phyloP scores from a whole-genome alignment of 106 monocot genomes.

The Acorus gramineus region DNA sequence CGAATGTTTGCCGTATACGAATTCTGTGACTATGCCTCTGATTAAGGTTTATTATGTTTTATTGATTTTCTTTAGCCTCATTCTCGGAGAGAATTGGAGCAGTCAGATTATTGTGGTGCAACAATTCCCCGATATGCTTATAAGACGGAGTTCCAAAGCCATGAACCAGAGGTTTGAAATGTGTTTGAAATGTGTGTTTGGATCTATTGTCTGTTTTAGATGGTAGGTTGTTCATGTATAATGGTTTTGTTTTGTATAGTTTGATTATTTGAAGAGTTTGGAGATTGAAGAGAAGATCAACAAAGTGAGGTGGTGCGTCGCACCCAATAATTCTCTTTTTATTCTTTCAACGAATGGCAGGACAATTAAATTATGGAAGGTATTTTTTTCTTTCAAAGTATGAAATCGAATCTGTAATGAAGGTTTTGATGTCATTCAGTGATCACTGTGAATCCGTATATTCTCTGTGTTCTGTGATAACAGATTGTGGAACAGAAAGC shows the following conservation, averaged over 20 bases:
- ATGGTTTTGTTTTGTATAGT: constrained; percentile 21
- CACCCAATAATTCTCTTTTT: constrained; percentile 37
- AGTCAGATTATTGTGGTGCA: constrained; percentile 17
- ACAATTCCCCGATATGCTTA: constrained; percentile 35
- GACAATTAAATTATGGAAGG: constrained; percentile 79
- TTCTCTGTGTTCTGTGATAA: neutral
- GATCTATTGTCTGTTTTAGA: neutral
- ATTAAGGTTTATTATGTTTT: neutral
- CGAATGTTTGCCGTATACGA: too few species aligned
- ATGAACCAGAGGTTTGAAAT: constrained; percentile 45
- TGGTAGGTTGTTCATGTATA: neutral
- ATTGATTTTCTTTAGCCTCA: constrained; percentile 6
- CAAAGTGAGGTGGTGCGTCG: constrained; percentile 47
- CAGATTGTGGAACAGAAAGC: constrained; percentile 37
- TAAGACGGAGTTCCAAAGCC: constrained; percentile 62
- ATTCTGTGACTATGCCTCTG: too few species aligned
- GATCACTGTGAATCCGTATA: too few species aligned
- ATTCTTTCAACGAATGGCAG: constrained; percentile 55
- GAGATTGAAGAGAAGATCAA: constrained; percentile 65
- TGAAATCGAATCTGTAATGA: too few species aligned
- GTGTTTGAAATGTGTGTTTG: neutral
- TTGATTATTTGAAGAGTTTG: constrained; percentile 58
- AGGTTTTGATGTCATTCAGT: too few species aligned
- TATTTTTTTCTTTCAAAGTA: constrained; percentile 1
- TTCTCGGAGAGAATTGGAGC: constrained; percentile 29